These are phyloP conservation scores for Ramalina peruviana DNA, from an alignment of 495 filamentous ascomycete species.

Conservation along the genomic window DNA sequence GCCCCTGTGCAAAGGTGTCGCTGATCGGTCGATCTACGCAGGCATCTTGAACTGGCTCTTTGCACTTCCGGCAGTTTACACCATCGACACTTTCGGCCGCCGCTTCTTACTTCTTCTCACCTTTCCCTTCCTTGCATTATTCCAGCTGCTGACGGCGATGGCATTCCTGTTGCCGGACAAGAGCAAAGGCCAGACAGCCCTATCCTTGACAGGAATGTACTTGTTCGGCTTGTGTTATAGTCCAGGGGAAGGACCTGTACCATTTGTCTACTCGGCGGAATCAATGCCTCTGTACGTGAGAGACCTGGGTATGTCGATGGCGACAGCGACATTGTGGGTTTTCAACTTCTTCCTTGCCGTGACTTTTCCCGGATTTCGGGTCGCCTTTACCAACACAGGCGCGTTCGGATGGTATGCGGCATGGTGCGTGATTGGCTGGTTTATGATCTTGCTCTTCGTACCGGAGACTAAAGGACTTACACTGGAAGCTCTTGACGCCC, in stretches of 20 bases:
- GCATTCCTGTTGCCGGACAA: slow-evolving; percentile 37
- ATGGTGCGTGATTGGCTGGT: slow-evolving; percentile 42
- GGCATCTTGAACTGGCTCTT: slow-evolving; percentile 48
- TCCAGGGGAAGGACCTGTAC: slow-evolving; percentile 34
- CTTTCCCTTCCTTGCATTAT: slow-evolving; percentile 47
- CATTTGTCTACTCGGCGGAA: slow-evolving; percentile 38
- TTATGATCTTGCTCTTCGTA: slow-evolving; percentile 40
- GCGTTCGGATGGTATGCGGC: slow-evolving; percentile 51
- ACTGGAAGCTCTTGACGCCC: slow-evolving; percentile 32
- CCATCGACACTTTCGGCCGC: slow-evolving; percentile 52
- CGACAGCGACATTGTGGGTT: slow-evolving; percentile 24
- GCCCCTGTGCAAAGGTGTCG: too few species aligned
- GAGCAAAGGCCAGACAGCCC: slow-evolving; percentile 23
- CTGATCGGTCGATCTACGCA: too few species aligned
- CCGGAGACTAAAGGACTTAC: slow-evolving; percentile 45
- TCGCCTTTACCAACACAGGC: slow-evolving; percentile 37
- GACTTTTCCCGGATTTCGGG: slow-evolving; percentile 38
- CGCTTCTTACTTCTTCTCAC: slow-evolving; percentile 50
- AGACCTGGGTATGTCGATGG: slow-evolving; percentile 32
- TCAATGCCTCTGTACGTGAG: slow-evolving; percentile 45
- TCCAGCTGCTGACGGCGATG: slow-evolving; percentile 43
- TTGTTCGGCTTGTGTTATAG: slow-evolving; percentile 37
- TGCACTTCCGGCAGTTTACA: slow-evolving; percentile 52
- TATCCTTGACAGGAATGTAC: slow-evolving; percentile 35
- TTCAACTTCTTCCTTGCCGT: slow-evolving; percentile 43